A percentile compares a stretch with the other conserved stretches of the same genome.
Evolutionary conservation across 2,329 filamentous ascomycete species (phyloP).

Genomic region (Bipolaris zeicola): DNA sequence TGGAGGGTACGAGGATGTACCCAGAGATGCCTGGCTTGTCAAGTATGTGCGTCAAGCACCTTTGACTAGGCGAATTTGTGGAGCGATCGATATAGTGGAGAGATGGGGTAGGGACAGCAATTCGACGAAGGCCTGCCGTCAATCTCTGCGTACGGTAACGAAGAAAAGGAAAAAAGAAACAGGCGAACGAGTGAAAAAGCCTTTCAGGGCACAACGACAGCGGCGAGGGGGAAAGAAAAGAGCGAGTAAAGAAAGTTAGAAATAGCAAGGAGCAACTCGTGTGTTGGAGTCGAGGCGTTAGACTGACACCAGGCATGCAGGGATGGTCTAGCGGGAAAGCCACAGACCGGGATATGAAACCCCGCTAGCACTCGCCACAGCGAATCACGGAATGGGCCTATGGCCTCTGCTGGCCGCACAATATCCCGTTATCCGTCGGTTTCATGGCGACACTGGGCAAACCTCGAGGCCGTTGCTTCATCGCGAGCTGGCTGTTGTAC

Average conservation of each 20-base stretch:
- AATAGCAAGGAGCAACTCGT: slow-evolving; percentile 8
- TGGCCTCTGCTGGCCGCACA: slow-evolving; percentile 13
- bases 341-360: slow-evolving; percentile 28
- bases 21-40: slow-evolving; percentile 16
- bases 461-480: background rate
- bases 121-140: slow-evolving; percentile 43
- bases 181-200: slow-evolving; percentile 29
- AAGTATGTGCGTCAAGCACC: slow-evolving; percentile 46
- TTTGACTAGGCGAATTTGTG: slow-evolving; percentile 15
- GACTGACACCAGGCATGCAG: slow-evolving; percentile 18
- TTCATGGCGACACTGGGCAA: slow-evolving; percentile 7
- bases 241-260: slow-evolving; percentile 21
- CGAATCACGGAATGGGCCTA: slow-evolving; percentile 28
- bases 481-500: background rate
- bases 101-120: slow-evolving; percentile 29
- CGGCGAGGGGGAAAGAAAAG: slow-evolving; percentile 10
- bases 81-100: slow-evolving; percentile 21
- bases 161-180: slow-evolving; percentile 24
- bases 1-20: background rate
- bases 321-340: slow-evolving; percentile 29
- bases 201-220: slow-evolving; percentile 23
- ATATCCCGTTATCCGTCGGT: slow-evolving; percentile 9
- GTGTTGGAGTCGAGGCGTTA: slow-evolving; percentile 17
- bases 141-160: slow-evolving; percentile 13
- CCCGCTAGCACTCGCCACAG: slow-evolving; percentile 20